These are phyloP conservation scores for Xylaria bambusicola DNA, from an alignment of 495 filamentous ascomycete genomes.

Conservation along the genomic window DNA sequence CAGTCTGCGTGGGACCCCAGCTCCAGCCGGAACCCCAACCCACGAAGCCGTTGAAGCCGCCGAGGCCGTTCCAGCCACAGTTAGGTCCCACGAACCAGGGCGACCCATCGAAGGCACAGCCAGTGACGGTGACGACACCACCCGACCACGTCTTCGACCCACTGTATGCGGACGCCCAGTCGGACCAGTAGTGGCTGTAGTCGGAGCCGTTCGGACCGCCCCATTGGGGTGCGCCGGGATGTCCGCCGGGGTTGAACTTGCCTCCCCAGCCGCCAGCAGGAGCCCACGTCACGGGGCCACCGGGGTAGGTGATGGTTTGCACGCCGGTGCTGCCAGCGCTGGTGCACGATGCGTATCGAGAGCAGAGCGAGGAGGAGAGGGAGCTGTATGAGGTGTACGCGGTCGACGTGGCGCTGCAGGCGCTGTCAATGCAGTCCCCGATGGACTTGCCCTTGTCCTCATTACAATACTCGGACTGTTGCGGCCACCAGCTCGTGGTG, in stretches of 20 bases:
- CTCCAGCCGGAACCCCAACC: constrained; percentile 49
- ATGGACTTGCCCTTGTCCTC: constrained; percentile 36
- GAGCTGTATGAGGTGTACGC: constrained; percentile 42
- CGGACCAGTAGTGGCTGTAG: constrained; percentile 33
- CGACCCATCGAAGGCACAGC: constrained; percentile 48
- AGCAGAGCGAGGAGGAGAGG: constrained; percentile 44
- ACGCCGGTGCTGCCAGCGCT: constrained; percentile 43
- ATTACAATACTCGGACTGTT: constrained; percentile 47
- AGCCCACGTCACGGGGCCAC: constrained; percentile 43
- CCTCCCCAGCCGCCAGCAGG: constrained; percentile 27
- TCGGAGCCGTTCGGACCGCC: constrained; percentile 14
- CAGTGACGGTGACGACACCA: constrained; percentile 49
- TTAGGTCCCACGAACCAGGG: constrained; percentile 50
- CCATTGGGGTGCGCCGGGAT: constrained; percentile 17
- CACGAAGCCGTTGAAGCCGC: constrained; percentile 43
- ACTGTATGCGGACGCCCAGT: constrained; percentile 33
- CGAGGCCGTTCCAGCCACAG: constrained; percentile 41
- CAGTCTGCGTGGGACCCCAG: constrained; percentile 38
- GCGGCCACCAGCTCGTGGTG: constrained; percentile 39
- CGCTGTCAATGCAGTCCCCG: constrained; percentile 37
- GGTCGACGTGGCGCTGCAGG: constrained; percentile 43
- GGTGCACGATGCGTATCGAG: constrained; percentile 40
- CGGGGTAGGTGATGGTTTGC: constrained; percentile 42
- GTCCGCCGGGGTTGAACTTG: constrained; percentile 14
- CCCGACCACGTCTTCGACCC: constrained; percentile 43